Evolutionary conservation across 1,139 yeast genomes (phyloP).

Genomic region (Candida sp.): DNA sequence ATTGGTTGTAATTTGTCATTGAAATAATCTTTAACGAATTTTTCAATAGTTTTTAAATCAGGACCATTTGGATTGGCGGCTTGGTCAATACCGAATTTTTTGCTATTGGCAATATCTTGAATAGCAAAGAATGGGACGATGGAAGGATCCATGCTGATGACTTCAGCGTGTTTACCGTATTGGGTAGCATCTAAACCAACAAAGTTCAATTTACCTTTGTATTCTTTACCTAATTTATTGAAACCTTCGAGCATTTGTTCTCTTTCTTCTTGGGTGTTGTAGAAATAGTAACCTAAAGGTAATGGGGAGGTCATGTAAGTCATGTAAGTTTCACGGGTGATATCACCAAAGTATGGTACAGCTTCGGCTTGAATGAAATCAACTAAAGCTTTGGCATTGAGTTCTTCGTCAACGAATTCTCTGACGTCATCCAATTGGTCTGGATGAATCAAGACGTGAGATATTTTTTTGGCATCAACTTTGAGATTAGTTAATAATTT

Average conservation of each 20-base stretch:
- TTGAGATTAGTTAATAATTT: conserved; percentile 14
- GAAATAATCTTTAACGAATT: conserved; percentile 62
- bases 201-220: conserved; percentile 81
- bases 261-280: conserved; percentile 66
- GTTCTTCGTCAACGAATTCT: conserved; percentile 17
- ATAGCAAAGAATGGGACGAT: conserved; percentile 89
- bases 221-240: conserved; percentile 62
- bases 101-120: conserved; percentile 65
- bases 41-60: conserved; percentile 38
- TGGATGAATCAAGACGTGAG: conserved; percentile 39
- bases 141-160: conserved; percentile 77
- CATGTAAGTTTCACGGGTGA: conserved; percentile 78
- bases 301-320: conserved; percentile 66
- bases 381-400: conserved; percentile 32
- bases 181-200: conserved; percentile 82
- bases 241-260: conserved; percentile 50
- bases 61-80: conserved; percentile 40
- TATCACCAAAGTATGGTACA: conserved; percentile 88
- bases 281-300: conserved; percentile 90
- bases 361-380: conserved; percentile 66
- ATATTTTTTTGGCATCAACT: conserved; percentile 20
- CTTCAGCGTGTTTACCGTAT: conserved; percentile 88
- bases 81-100: conserved; percentile 70
- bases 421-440: conserved; percentile 27
- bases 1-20: conserved; percentile 68